phyloP scores from a whole-genome alignment of 2,329 filamentous ascomycete genomes.

The Ascochyta viciae-villosae region DNA sequence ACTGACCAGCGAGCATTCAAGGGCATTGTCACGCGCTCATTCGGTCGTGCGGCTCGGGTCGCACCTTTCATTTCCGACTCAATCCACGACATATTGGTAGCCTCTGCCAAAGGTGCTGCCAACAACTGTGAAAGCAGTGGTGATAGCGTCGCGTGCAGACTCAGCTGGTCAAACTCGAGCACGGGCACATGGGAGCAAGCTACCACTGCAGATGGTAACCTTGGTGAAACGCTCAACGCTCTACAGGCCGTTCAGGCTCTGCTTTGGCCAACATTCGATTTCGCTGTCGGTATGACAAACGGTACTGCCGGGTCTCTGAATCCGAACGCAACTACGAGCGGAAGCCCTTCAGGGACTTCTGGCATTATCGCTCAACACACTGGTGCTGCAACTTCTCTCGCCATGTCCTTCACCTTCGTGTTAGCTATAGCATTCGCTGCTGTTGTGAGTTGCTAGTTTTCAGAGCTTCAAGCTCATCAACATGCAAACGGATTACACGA shows the following conservation, averaged over 20 bases:
- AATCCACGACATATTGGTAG: slow-evolving; percentile 23
- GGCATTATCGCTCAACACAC: slow-evolving; percentile 12
- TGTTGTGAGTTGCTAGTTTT: slow-evolving; percentile 10
- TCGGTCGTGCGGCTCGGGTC: slow-evolving; percentile 29
- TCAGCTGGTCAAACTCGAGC: slow-evolving; percentile 18
- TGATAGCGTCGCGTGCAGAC: slow-evolving; percentile 18
- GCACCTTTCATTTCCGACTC: slow-evolving; percentile 28
- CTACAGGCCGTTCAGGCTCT: slow-evolving; percentile 34
- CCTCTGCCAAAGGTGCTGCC: slow-evolving; percentile 33
- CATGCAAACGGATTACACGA: no score
- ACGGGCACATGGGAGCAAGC: not conserved
- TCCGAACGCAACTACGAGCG: slow-evolving; percentile 2
- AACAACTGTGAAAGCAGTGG: slow-evolving; percentile 19
- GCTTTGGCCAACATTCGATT: slow-evolving; percentile 26
- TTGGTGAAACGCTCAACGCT: slow-evolving; percentile 30
- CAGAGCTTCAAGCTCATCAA: not conserved
- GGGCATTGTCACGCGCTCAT: slow-evolving; percentile 31
- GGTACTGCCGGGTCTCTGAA: not conserved
- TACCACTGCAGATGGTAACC: slow-evolving; percentile 16
- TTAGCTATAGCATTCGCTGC: slow-evolving; percentile 20
- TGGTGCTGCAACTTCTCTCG: slow-evolving; percentile 15
- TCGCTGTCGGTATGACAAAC: not conserved
- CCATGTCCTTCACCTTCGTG: slow-evolving; percentile 13
- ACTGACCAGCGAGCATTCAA: slow-evolving; percentile 73
- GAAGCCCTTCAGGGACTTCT: slow-evolving; percentile 12